Evolutionary conservation across 345 rosid species (phyloP), one percentile per base, ranked within the genome.

Genomic region (Euclidium syriacum): DNA sequence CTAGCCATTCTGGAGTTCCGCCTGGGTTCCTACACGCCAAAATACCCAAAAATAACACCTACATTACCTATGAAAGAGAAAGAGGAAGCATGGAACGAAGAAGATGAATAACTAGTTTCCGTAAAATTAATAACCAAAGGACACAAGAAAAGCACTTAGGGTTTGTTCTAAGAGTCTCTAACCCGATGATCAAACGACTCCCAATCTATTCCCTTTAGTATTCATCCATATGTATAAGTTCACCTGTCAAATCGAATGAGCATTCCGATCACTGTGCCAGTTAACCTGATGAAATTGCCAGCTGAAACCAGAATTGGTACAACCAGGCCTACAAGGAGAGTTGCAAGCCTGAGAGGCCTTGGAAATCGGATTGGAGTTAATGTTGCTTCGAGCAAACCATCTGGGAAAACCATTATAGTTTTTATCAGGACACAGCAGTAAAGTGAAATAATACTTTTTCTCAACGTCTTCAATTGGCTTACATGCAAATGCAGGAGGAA

Each of bases 401-500:
- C 99, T 94, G 81, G 81, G 19, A 74, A 10, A 67, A 55, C 49
- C 62, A 72, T 24, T 65, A n/a, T n/a, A 42, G 17, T 14, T 34
- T 65, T 23, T 34, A 52, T 22, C 10, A 35, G 58, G 48, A 56
- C 14, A 41, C 11, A 22, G 10, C 34, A 8, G 5, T 40, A 47
- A 36, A 33, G 25, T 2, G 20, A 17, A 46, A 62, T 14, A 32
- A 30, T n/a, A n/a, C n/a, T n/a, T n/a, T 56, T 25, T 30, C 35
- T 55, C 15, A 19, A 25, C 8, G 48, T 34, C 8, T 44, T 55
- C 17, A 44, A 55, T 38, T 47, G 54, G 68, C 95, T 94, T 84
- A 94, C 99, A 94, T 68, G 99, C 79, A 79, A 90, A 87, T 60
- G 95, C 91, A n/a, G 99, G 99, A 19, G 91, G 85, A 77, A 75